Evolutionary conservation across 2,329 filamentous ascomycete genomes (phyloP), one percentile per base, ranked within the genome.

Genomic region (Pseudogymnoascus sp.): DNA sequence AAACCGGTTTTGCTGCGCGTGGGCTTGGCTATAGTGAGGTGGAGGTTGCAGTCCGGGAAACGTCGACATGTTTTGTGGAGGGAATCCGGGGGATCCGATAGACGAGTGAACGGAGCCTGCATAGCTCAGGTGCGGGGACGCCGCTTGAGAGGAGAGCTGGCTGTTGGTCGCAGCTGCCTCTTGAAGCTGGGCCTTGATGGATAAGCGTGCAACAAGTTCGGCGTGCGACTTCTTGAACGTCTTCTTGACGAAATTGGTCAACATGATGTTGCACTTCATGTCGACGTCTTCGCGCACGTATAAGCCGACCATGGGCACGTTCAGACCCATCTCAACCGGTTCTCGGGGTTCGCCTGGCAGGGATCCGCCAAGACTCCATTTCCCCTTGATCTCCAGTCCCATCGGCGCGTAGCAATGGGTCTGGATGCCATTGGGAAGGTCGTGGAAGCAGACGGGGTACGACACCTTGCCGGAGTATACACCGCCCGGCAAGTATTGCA

Each of bases 281-380:
- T 91, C 87, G 57, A 94, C 86, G 66, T 96, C 91, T 76, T 96
- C 91, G n/a, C 88, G 81, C 41, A 96, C 76, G 70, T 91, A 95
- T 11, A 96, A 76, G 0, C 90, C 91, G 39, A 83, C 77, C 20
- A 79, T 73, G 0, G 90, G 90, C 0, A 80, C 83, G 12, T 81
- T 81, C 5, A 89, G 74, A 4, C 86, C 88, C 20, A 89, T 74
- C 74, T 93, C 89, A 9, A 82, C 74, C 0, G 83, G 78, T 68
- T 87, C 81, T 30, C 79, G 77, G 1, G 84, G 81, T 72, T 95
- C 90, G 15, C 87, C 88, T 0, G 87, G 86, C 41, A 89, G 75
- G 8, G 82, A 84, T 8, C 91, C 91, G 50, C 83, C 85, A 3
- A 96, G 77, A 7, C 80, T 85, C 90, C 90, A 96, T 73, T 87